A percentile compares a stretch with the other conserved stretches of the same genome.
These are phyloP conservation scores for Trichoderma brevicompactum DNA, from an alignment of 2,329 filamentous ascomycete genomes.

Conservation along the genomic window DNA sequence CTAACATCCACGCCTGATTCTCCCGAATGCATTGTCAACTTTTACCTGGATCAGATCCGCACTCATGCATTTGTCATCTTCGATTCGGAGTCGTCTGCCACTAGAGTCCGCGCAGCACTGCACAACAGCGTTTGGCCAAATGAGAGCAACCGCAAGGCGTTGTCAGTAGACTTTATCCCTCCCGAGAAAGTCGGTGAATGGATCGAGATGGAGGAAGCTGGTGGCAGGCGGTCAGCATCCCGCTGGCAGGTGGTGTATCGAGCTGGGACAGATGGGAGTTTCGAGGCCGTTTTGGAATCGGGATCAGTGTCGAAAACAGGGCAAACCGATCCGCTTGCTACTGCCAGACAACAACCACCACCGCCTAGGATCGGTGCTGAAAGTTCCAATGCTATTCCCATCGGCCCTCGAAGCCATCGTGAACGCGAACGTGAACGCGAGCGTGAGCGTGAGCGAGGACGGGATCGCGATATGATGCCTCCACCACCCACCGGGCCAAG, in stretches of 20 bases:
- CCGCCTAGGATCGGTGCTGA: constrained; percentile 33
- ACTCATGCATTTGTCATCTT: constrained; percentile 87
- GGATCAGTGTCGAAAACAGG: constrained; percentile 33
- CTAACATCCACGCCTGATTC: constrained; percentile 61
- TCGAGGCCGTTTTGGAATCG: constrained; percentile 58
- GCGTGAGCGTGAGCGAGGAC: constrained; percentile 4
- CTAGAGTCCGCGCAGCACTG: constrained; percentile 73
- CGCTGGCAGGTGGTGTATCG: constrained; percentile 78
- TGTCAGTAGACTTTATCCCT: constrained; percentile 91
- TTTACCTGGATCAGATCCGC: constrained; percentile 82
- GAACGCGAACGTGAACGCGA: constrained; percentile 24
- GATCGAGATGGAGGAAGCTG: constrained; percentile 69
- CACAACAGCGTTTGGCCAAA: constrained; percentile 85
- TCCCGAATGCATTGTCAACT: constrained; percentile 60
- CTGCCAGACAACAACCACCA: constrained; percentile 27
- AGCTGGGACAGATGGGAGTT: constrained; percentile 56
- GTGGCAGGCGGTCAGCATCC: constrained; percentile 47
- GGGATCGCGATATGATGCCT: constrained; percentile 19
- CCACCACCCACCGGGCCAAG: constrained; percentile 45
- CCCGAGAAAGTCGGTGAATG: constrained; percentile 72
- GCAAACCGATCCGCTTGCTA: constrained; percentile 16
- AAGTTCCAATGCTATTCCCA: constrained; percentile 43
- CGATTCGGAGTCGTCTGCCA: constrained; percentile 68
- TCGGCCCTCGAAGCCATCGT: constrained; percentile 43
- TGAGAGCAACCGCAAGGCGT: constrained; percentile 78